Evolutionary conservation across 345 rosid genomes (phyloP), one percentile per base, ranked within the genome.

Genomic region (Ricinus communis): DNA sequence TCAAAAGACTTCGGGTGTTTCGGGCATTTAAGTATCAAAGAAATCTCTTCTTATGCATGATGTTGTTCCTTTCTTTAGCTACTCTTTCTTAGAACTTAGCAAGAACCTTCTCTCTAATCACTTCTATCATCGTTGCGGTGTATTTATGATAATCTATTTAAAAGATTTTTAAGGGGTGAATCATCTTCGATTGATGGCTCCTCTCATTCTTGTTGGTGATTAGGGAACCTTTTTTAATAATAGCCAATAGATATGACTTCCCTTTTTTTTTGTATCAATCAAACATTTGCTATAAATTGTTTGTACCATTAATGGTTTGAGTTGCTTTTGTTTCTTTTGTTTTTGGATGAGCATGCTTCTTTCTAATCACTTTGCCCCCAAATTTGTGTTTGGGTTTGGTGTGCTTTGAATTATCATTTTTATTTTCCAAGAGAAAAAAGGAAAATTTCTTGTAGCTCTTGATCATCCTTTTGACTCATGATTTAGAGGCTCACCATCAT

Each of bases 31-130:
- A 74, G 33, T 36, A 47, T 51, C 60, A 49, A 73, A 53, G 55
- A 62, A 74, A 72, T 73, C n/a, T 69, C 75, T 61, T 71, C 43
- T 79, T 83, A 87, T 85, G 83, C 89, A 76, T 83, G 85, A 77
- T 71, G 80, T 77, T 76, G 67, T 70, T 74, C 82, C 60, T n/a
- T n/a, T n/a, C n/a, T 68, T 52, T 52, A 16, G 51, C 36, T 46
- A 38, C 30, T 51, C 11, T n/a, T 38, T 47, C 53, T 21, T 25
- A 28, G 22, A n/a, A n/a, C 28, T 31, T 52, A n/a, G 50, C 62
- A 54, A 41, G 60, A 65, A 59, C 69, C 46, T 74, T 49, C 60
- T 69, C 68, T 50, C 13, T 19, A 10, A 45, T 33, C n/a, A 40
- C 25, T 47, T 72, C 49, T 62, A 72, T 22, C 60, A 41, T 68